Percentiles rank a stretch among this genome's conserved stretches.
Conservation (phyloP, 768 basidiomycete species). For the Leccinellum luteum region DNA sequence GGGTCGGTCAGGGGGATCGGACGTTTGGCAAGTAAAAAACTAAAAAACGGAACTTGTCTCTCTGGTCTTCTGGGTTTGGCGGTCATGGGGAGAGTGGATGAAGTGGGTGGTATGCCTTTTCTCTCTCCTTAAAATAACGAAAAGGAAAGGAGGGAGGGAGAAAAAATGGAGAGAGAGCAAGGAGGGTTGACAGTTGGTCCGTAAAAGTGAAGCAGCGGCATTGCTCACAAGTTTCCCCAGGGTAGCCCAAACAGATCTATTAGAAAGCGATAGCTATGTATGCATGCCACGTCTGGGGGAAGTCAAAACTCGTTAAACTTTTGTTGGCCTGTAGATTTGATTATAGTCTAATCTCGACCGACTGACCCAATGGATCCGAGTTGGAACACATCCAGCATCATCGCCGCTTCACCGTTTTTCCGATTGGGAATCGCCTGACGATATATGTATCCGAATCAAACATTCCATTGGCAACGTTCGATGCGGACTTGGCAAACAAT, state of each 20-base stretch:
- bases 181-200: neutral
- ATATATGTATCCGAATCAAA: too few species aligned
- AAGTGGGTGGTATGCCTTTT: neutral
- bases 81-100: neutral
- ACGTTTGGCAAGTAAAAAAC: conserved; percentile 4
- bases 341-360: neutral
- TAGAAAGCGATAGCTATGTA: too few species aligned
- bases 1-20: conserved; percentile 36
- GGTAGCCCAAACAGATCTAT: neutral
- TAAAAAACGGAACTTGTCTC: neutral
- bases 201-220: neutral
- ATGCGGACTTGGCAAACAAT: too few species aligned
- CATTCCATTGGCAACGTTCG: too few species aligned
- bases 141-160: too few species aligned
- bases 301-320: too few species aligned
- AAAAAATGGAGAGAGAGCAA: neutral
- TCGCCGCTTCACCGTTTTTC: neutral
- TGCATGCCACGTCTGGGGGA: too few species aligned
- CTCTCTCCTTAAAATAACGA: neutral
- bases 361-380: too few species aligned
- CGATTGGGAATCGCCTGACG: too few species aligned
- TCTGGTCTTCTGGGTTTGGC: neutral
- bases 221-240: neutral
- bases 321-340: neutral
- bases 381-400: too few species aligned